Conservation (phyloP, 768 basidiomycete species). For the Agrocybe praecox region DNA sequence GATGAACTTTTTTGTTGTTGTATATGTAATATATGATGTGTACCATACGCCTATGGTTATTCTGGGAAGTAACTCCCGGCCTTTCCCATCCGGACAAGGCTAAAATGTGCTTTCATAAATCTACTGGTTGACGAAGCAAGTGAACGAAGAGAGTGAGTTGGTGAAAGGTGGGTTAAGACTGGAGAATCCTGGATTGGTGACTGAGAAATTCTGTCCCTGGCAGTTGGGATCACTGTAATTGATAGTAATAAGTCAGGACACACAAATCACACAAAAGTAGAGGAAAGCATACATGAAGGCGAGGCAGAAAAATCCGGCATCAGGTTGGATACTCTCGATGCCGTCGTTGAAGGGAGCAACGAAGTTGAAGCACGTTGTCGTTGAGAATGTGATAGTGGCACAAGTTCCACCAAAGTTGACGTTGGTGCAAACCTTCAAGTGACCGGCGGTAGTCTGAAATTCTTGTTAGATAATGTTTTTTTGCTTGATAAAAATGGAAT, state of each 20-base stretch:
- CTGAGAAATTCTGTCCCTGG: neutral
- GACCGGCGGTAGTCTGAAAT: neutral
- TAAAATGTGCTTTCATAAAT: neutral
- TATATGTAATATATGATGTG: neutral
- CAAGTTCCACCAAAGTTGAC: neutral
- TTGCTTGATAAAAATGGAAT: too few species aligned
- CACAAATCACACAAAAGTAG: neutral
- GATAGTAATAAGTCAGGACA: neutral
- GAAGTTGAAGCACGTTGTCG: neutral
- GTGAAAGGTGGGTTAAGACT: neutral
- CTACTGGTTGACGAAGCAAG: neutral
- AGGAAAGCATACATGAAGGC: neutral
- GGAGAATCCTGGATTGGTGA: neutral
- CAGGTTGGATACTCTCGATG: neutral
- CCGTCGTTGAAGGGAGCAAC: neutral
- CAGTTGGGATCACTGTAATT: neutral
- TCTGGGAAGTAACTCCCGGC: too few species aligned
- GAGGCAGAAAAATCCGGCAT: neutral
- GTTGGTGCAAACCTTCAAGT: neutral
- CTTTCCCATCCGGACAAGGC: too few species aligned
- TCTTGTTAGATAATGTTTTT: too few species aligned
- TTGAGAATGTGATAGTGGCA: neutral
- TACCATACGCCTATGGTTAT: neutral
- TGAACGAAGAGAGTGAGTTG: neutral
- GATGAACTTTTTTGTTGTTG: neutral